Evolutionary conservation across 1,284 basidiomycete genomes (phyloP).

Genomic region (Puccinia polysora): DNA sequence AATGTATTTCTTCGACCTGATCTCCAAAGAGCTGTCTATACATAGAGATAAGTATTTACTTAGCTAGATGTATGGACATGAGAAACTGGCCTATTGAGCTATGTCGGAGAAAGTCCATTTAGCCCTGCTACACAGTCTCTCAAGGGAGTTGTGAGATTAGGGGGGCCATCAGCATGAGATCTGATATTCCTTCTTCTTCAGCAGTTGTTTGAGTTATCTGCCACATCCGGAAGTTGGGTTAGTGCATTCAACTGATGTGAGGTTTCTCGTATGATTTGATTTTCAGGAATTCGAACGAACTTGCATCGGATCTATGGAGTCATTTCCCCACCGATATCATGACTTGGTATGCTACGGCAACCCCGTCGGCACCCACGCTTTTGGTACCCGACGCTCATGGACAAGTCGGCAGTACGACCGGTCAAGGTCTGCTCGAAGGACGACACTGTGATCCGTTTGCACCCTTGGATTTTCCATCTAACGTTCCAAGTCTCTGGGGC

Average conservation of each 20-base stretch:
- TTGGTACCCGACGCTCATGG: neutral
- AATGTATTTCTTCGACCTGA: too few relatives aligned
- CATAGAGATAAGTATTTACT: too few relatives aligned
- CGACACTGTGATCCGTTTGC: neutral
- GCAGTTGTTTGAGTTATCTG: too few relatives aligned
- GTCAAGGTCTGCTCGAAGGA: neutral
- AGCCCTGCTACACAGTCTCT: too few relatives aligned
- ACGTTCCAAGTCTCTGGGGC: constrained; percentile 19
- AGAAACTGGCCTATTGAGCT: too few relatives aligned
- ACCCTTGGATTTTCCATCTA: constrained; percentile 18
- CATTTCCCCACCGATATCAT: constrained; percentile 11
- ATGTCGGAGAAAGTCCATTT: too few relatives aligned
- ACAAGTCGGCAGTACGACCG: neutral
- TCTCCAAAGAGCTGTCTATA: too few relatives aligned
- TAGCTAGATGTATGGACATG: too few relatives aligned
- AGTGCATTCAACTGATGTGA: neutral
- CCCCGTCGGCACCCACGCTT: neutral
- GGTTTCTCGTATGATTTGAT: too few relatives aligned
- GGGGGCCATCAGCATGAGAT: too few relatives aligned
- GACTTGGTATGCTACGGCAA: neutral
- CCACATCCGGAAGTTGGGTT: neutral
- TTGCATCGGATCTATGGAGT: neutral
- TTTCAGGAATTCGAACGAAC: neutral
- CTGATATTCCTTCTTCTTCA: too few relatives aligned
- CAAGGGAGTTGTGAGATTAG: too few relatives aligned